Conservation (phyloP, 345 rosid genomes). For the Lepidium didymum region DNA sequence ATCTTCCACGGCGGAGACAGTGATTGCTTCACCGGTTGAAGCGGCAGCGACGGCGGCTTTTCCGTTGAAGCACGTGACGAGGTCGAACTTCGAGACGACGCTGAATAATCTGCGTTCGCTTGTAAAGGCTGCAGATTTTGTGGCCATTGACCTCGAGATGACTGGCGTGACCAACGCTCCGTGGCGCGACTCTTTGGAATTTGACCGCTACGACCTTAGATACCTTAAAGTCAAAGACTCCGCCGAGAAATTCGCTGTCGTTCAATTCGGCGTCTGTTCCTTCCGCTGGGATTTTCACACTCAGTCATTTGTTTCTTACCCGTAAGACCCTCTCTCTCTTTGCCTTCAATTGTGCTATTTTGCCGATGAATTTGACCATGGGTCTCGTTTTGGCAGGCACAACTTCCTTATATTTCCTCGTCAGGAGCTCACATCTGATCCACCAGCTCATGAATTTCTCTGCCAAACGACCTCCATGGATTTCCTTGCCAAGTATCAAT, state of each 20-base stretch:
- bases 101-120: conserved; percentile 49
- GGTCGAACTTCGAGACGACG: conserved; percentile 65
- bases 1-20: conserved; percentile 10
- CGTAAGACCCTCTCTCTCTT: conserved; percentile 39
- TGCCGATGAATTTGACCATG: neutral
- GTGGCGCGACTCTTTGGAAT: conserved; percentile 83
- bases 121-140: conserved; percentile 73
- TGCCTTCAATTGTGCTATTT: neutral
- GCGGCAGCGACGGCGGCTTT: conserved; percentile 34
- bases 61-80: conserved; percentile 71
- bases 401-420: conserved; percentile 83
- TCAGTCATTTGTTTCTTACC: conserved; percentile 62
- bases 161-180: conserved; percentile 82
- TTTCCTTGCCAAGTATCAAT: conserved; percentile 82
- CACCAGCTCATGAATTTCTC: conserved; percentile 60
- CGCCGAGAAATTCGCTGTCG: conserved; percentile 89
- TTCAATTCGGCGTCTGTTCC: conserved; percentile 95
- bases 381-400: conserved; percentile 39
- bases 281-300: conserved; percentile 77
- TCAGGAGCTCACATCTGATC: conserved; percentile 46
- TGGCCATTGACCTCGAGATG: conserved; percentile 95
- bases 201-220: conserved; percentile 66
- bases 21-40: neutral
- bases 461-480: conserved; percentile 85
- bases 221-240: conserved; percentile 94